phyloP scores from a whole-genome alignment of 345 rosid genomes.

The Eucalyptus erythrocorys region DNA sequence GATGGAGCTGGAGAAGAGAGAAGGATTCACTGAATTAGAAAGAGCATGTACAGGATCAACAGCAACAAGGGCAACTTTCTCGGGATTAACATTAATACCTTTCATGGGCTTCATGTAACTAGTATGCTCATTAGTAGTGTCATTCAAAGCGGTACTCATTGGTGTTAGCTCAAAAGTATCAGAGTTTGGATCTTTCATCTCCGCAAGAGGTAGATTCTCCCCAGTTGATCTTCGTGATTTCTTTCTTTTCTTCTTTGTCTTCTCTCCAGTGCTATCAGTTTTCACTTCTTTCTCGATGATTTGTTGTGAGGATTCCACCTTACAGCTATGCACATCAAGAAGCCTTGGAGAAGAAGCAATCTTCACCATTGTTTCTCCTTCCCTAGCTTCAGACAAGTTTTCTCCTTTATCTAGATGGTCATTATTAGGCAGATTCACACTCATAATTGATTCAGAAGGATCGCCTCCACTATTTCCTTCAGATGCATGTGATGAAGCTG shows the following conservation, averaged over 20 bases:
- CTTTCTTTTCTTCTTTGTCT: neutral
- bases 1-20: neutral
- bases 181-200: neutral
- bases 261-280: neutral
- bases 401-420: neutral
- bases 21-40: neutral
- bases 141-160: neutral
- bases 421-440: neutral
- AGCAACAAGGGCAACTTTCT: neutral
- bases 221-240: neutral
- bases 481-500: neutral
- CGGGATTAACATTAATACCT: neutral
- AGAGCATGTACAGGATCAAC: neutral
- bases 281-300: neutral
- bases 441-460: neutral
- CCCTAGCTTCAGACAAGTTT: neutral
- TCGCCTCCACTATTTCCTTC: slow-evolving; percentile 3
- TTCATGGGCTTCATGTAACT: neutral
- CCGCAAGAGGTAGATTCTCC: neutral
- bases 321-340: neutral
- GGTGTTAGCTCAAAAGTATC: neutral
- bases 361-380: neutral
- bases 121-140: neutral
- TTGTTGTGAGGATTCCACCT: neutral
- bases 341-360: neutral